A percentile compares a stretch with the other conserved stretches of the same genome.
Conservation (phyloP, 164 flowering plant genomes). For the Stephania yunnanensis region DNA sequence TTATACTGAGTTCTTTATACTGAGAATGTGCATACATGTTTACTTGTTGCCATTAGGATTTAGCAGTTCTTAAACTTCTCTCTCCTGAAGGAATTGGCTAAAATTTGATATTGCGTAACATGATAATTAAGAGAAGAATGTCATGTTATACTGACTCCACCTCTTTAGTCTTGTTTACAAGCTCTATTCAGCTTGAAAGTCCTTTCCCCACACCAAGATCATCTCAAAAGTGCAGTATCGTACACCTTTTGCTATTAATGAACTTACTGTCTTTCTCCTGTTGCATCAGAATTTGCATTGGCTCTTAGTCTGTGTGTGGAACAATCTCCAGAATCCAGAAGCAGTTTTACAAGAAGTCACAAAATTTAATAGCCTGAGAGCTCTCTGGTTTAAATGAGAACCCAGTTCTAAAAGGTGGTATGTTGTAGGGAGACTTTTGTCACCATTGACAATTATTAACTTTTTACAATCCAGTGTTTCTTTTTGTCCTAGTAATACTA, state of each 20-base stretch:
- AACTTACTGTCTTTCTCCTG: neutral
- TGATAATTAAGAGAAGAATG: neutral
- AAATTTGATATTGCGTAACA: neutral
- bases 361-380: conserved; percentile 57
- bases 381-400: conserved; percentile 92
- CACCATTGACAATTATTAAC: neutral
- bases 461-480: neutral
- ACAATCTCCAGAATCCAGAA: conserved; percentile 58
- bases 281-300: conserved; percentile 55
- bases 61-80: neutral
- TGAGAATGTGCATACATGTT: neutral
- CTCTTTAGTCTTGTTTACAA: too few relatives aligned
- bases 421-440: conserved; percentile 4
- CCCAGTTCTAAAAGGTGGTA: conserved; percentile 58
- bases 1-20: too few relatives aligned
- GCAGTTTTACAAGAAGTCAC: conserved; percentile 44
- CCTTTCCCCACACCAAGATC: too few relatives aligned
- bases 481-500: neutral
- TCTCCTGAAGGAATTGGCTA: neutral
- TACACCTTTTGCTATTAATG: neutral
- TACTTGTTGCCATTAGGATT: neutral
- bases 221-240: neutral
- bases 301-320: conserved; percentile 81
- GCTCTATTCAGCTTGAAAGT: too few relatives aligned
- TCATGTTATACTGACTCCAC: too few relatives aligned